A percentile compares a stretch with the other conserved stretches of the same genome.
Evolutionary conservation across 371 early-diverging fungal genomes (phyloP).

Genomic region (Actinomortierella wolfii): DNA sequence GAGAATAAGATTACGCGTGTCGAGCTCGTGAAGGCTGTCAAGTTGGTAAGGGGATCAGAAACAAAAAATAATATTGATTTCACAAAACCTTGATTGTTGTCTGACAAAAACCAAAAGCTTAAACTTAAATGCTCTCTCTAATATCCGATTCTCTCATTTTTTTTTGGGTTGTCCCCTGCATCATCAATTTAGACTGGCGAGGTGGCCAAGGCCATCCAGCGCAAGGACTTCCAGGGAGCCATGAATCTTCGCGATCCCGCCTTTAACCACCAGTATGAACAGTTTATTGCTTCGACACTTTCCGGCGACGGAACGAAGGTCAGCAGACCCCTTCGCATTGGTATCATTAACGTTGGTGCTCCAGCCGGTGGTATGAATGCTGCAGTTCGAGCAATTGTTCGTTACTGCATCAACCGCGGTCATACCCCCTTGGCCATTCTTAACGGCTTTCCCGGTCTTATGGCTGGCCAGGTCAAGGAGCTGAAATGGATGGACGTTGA

Average conservation of each 20-base stretch:
- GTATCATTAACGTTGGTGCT: slow-evolving; percentile 93
- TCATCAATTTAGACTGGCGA: slow-evolving; percentile 72
- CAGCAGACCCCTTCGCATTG: slow-evolving; percentile 76
- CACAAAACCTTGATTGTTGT: no score
- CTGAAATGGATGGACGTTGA: slow-evolving; percentile 87
- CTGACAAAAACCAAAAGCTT: no score
- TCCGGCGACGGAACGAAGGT: slow-evolving; percentile 14
- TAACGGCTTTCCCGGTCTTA: slow-evolving; percentile 96
- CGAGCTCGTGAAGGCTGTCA: slow-evolving; percentile 93
- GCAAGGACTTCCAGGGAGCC: slow-evolving; percentile 87
- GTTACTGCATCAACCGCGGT: slow-evolving; percentile 86
- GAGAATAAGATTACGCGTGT: slow-evolving; percentile 85
- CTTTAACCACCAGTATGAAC: slow-evolving; percentile 77
- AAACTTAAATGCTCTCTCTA: no score
- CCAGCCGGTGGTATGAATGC: slow-evolving; percentile 99
- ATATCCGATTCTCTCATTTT: neutral
- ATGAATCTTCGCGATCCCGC: slow-evolving; percentile 92
- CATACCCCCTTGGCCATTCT: slow-evolving; percentile 84
- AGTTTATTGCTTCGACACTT: slow-evolving; percentile 53
- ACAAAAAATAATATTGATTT: neutral
- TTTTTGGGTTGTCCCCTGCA: neutral
- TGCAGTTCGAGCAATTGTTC: slow-evolving; percentile 90
- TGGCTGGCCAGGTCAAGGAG: slow-evolving; percentile 76
- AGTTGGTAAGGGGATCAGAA: slow-evolving; percentile 54
- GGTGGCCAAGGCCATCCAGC: slow-evolving; percentile 81